These are phyloP conservation scores for Gigaspora rosea DNA, from an alignment of 192 early-diverging fungal species.

Conservation along the genomic window DNA sequence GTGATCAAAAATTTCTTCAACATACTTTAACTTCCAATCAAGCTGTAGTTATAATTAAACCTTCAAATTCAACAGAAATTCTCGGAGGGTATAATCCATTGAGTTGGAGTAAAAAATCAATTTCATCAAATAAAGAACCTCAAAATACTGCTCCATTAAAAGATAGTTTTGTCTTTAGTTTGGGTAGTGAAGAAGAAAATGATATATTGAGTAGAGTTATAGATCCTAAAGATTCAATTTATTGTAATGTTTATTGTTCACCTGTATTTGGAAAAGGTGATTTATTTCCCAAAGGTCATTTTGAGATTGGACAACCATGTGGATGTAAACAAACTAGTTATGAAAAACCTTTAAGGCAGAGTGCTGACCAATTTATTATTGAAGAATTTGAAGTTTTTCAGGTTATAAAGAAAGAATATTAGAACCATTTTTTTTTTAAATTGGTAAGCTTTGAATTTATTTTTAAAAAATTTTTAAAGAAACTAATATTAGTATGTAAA, in stretches of 20 bases:
- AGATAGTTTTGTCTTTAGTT: conserved; percentile 21
- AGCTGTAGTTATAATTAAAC: conserved; percentile 18
- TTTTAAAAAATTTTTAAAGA: no score
- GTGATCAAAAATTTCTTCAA: conserved; percentile 13
- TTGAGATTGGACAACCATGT: conserved; percentile 14
- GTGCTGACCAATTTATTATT: background rate
- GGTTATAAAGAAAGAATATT: background rate
- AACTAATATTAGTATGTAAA: no score
- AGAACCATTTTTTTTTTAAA: no score
- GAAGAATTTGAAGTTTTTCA: no score
- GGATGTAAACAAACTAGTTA: conserved; percentile 26
- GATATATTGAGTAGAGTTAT: conserved; percentile 21
- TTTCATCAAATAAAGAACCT: conserved; percentile 17
- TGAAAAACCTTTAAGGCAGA: conserved; percentile 1
- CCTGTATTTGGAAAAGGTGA: conserved; percentile 29
- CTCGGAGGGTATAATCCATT: conserved; percentile 27
- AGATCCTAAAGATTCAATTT: conserved; percentile 18
- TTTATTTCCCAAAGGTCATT: conserved; percentile 28
- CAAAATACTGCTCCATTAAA: conserved; percentile 12
- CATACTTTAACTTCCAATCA: background rate
- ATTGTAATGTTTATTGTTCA: conserved; percentile 27
- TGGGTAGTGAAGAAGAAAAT: background rate
- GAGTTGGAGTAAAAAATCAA: conserved; percentile 14
- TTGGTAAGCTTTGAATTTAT: no score
- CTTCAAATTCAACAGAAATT: conserved; percentile 1